Evolutionary conservation across 2,329 filamentous ascomycete species (phyloP).

Genomic region (Diaporthe capsici): DNA sequence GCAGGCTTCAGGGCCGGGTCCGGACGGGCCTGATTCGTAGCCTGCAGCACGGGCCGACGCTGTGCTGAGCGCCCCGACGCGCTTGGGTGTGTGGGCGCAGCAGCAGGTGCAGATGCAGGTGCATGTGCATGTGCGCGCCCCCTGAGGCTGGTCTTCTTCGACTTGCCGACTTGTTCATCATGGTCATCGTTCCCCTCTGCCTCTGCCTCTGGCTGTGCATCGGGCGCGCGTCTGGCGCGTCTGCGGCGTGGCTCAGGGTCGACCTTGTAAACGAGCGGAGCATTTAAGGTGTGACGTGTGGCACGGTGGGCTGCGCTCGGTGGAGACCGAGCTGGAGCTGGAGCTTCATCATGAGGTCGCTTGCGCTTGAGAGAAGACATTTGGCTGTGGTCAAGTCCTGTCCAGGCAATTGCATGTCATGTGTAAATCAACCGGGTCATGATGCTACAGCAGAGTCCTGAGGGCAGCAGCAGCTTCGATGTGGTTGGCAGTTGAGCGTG

Average conservation of each 20-base stretch:
- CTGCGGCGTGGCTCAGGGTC: slow-evolving; percentile 49
- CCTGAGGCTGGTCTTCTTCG: neutral
- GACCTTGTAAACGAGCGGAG: slow-evolving; percentile 46
- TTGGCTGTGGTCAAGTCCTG: neutral
- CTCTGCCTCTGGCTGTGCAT: slow-evolving; percentile 14
- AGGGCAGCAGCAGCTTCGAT: too few relatives aligned
- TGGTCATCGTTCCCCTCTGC: neutral
- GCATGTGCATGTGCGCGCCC: slow-evolving; percentile 21
- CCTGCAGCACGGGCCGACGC: slow-evolving; percentile 40
- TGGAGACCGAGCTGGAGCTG: slow-evolving; percentile 17
- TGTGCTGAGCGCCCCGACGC: slow-evolving; percentile 28
- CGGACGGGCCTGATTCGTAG: slow-evolving; percentile 37
- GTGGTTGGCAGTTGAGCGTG: too few relatives aligned
- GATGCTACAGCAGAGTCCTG: neutral
- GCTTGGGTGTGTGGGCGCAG: slow-evolving; percentile 3
- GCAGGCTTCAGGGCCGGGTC: slow-evolving; percentile 34
- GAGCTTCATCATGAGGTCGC: slow-evolving; percentile 44
- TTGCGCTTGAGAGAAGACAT: slow-evolving; percentile 53
- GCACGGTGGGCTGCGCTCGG: slow-evolving; percentile 32
- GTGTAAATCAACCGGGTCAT: neutral
- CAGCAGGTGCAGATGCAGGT: slow-evolving; percentile 6
- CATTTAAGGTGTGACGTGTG: slow-evolving; percentile 46
- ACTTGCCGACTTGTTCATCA: neutral
- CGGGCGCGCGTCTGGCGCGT: slow-evolving; percentile 41
- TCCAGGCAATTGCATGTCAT: neutral